Evolutionary conservation across 305 asterid species (phyloP).

Genomic region (Solanum chacoense): DNA sequence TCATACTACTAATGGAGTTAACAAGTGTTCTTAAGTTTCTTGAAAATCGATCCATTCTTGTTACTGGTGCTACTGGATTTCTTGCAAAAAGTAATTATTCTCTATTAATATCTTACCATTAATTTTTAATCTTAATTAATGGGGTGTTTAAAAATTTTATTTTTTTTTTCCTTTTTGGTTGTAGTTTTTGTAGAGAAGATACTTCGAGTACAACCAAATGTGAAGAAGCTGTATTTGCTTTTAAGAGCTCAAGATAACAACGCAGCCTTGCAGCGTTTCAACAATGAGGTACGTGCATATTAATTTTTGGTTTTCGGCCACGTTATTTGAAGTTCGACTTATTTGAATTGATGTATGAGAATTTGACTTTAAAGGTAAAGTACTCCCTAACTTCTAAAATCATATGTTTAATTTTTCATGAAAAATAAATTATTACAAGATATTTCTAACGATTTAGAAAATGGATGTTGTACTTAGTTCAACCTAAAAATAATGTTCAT

Average conservation of each 20-base stretch:
- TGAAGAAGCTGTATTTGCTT: slow-evolving; percentile 63
- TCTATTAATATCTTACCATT: neutral
- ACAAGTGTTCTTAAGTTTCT: slow-evolving; percentile 16
- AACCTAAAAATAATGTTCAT: neutral
- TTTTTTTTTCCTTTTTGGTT: neutral
- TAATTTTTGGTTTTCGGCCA: neutral
- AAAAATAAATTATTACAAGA: neutral
- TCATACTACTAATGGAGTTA: slow-evolving; percentile 17
- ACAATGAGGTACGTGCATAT: slow-evolving; percentile 31
- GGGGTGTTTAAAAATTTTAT: neutral
- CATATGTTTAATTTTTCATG: neutral
- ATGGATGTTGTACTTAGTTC: neutral
- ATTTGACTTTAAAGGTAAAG: neutral
- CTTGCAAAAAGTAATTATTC: slow-evolving; percentile 25
- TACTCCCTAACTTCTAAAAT: neutral
- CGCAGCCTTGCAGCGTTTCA: slow-evolving; percentile 53
- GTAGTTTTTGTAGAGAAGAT: slow-evolving; percentile 73
- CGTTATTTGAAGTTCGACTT: neutral
- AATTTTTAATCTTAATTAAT: neutral
- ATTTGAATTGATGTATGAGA: neutral
- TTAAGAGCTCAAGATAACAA: slow-evolving; percentile 49
- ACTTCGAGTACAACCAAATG: slow-evolving; percentile 63
- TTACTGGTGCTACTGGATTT: slow-evolving; percentile 35
- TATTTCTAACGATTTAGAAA: neutral
- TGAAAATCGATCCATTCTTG: slow-evolving; percentile 23